Base-by-base conservation (phyloP, 441 rosid genomes). In the Omphalea diandra region DNA sequence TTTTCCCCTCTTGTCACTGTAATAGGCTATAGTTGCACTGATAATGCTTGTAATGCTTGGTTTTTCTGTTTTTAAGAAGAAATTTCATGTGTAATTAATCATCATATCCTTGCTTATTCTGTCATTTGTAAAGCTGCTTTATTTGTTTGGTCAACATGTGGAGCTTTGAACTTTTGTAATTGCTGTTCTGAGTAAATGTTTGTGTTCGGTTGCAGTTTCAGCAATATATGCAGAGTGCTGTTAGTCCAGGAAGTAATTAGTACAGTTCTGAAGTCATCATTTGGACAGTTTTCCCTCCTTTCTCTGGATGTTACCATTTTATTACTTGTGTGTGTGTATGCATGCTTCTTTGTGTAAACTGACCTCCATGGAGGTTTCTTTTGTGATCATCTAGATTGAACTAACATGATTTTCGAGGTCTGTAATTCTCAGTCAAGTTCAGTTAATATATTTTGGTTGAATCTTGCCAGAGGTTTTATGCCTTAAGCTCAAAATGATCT, bases 121-220 rank as follows among this genome's bases (percentile, higher is more conserved):
- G 20, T 20, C 10, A 27, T 53, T 53, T 24, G 32, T 15, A 6
- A 20, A 36, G 29, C 36, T 57, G n/a, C 46, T 3, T 61, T 18
- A 12, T 47, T 20, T 7, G 20, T 26, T 32, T 38, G 24, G 31
- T 27, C 41, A 0, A 27, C 7, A 24, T 15, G 22, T 7, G 56
- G 50, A 22, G 38, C 9, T 31, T n/a, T 12, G 24, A 10, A 33
- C 5, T 26, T 26, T 35, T 46, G 33, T 24, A 4, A 4, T 49
- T 38, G 35, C 26, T 9, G 5, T 32, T 31, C 54, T 33, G 27
- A 47, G 53, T 43, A 41, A 7, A 20, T 38, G 8, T 24, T 38
- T 26, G 27, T 63, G 20, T n/a, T 63, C 11, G 35, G 15, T 56
- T 46, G 69, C 74, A 69, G 78, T 69, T 75, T 69, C 47, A 57